Evolutionary conservation across 1,284 basidiomycete genomes (phyloP).

Genomic region (Melampsora medusae): DNA sequence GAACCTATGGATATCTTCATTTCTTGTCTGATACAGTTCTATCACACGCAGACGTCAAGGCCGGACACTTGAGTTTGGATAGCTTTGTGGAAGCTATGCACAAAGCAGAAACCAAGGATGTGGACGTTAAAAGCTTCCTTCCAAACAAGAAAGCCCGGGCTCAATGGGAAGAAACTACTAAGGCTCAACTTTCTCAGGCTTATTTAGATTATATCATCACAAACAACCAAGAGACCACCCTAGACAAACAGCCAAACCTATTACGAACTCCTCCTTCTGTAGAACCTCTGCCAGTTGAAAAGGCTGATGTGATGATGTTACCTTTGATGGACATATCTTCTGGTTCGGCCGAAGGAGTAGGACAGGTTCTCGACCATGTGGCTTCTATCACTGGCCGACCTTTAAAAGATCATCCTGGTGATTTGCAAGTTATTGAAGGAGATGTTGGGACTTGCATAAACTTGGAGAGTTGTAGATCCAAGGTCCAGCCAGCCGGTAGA

Average conservation of each 20-base stretch:
- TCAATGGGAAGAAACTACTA: neutral
- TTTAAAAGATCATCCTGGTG: neutral
- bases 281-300: neutral
- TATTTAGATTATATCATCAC: conserved; percentile 4
- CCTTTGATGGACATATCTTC: conserved; percentile 17
- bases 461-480: neutral
- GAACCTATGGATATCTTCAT: conserved; percentile 20
- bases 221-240: neutral
- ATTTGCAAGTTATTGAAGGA: conserved; percentile 12
- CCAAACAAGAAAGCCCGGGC: neutral
- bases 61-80: neutral
- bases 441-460: conserved; percentile 14
- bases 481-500: neutral
- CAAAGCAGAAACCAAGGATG: neutral
- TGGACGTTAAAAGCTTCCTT: neutral
- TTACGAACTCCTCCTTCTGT: no score
- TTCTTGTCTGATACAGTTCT: neutral
- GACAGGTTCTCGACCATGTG: neutral
- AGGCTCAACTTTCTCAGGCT: conserved; percentile 11
- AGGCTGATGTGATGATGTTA: conserved; percentile 15
- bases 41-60: neutral
- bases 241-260: no score
- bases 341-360: conserved; percentile 14
- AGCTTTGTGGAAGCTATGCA: neutral
- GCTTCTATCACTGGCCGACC: neutral